These are phyloP conservation scores for Fusarium sp. DNA, from an alignment of 2,329 filamentous ascomycete species.

Conservation along the genomic window DNA sequence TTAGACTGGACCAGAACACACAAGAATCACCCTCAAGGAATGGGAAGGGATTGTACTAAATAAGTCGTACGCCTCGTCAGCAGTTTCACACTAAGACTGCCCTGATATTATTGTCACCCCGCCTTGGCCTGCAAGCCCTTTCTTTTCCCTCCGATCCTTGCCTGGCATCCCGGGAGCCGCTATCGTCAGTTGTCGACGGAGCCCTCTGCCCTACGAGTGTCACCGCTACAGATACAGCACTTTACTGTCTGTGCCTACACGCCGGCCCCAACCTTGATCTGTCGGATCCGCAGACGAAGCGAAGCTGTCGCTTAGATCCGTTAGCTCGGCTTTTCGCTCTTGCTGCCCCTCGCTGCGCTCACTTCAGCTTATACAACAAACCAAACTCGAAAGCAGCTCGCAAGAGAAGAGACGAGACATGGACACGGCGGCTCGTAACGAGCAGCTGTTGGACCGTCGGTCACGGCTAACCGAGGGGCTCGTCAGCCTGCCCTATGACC, in stretches of 20 bases:
- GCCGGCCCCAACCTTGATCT: slow-evolving; percentile 18
- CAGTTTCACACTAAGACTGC: background rate
- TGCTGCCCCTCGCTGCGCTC: background rate
- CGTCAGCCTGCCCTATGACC: slow-evolving; percentile 66
- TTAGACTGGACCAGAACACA: background rate
- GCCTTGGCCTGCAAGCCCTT: background rate
- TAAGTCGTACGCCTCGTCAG: background rate
- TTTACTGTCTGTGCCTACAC: background rate
- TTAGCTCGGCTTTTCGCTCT: slow-evolving; percentile 21
- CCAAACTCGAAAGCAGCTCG: background rate
- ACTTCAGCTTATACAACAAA: slow-evolving; percentile 15
- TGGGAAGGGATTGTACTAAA: background rate
- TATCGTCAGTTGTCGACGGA: slow-evolving; percentile 19
- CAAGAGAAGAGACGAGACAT: slow-evolving; percentile 24
- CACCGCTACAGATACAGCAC: slow-evolving; percentile 1
- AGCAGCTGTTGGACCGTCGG: slow-evolving; percentile 65
- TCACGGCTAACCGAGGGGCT: slow-evolving; percentile 68
- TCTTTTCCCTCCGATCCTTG: slow-evolving; percentile 17
- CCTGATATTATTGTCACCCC: background rate
- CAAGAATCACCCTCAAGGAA: background rate
- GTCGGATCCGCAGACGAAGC: slow-evolving; percentile 11
- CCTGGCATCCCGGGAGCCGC: slow-evolving; percentile 9
- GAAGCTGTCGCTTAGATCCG: slow-evolving; percentile 18
- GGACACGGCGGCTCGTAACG: slow-evolving; percentile 53
- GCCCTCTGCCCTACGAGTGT: slow-evolving; percentile 4